Conservation (phyloP, 768 basidiomycete species). For the Xerocomellus dryophilus region DNA sequence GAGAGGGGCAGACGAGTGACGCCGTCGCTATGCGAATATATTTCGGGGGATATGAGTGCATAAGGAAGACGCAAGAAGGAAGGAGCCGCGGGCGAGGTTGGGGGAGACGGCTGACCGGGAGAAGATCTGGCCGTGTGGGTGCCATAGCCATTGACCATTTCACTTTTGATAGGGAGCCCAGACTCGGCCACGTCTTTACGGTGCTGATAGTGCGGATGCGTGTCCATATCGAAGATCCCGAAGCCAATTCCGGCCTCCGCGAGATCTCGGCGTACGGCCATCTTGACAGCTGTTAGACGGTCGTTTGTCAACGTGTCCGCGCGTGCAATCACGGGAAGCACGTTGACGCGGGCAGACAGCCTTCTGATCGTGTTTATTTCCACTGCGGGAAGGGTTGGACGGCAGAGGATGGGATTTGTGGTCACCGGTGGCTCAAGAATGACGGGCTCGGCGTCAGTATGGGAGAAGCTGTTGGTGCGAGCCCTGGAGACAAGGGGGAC, state of each 20-base stretch:
- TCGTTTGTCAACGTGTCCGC: constrained; percentile 82
- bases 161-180: constrained; percentile 44
- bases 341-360: constrained; percentile 78
- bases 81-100: constrained; percentile 61
- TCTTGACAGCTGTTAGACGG: constrained; percentile 73
- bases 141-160: constrained; percentile 52
- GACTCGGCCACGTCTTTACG: constrained; percentile 44
- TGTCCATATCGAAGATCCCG: constrained; percentile 82
- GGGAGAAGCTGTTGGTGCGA: constrained; percentile 69
- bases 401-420: constrained; percentile 64
- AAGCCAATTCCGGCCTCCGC: constrained; percentile 85
- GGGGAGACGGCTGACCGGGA: constrained; percentile 55
- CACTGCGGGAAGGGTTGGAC: constrained; percentile 61
- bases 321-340: constrained; percentile 80
- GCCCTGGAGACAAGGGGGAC: constrained; percentile 65
- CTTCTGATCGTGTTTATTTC: constrained; percentile 80
- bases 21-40: constrained; percentile 82
- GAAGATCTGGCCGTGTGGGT: constrained; percentile 49
- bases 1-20: constrained; percentile 54
- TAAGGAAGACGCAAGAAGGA: constrained; percentile 72
- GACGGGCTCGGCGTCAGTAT: constrained; percentile 69
- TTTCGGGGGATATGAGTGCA: constrained; percentile 79
- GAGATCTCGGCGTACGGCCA: constrained; percentile 76
- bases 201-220: constrained; percentile 46
- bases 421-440: constrained; percentile 79